These are phyloP conservation scores for Boechera stricta DNA, from an alignment of 345 rosid genomes.

Conservation along the genomic window DNA sequence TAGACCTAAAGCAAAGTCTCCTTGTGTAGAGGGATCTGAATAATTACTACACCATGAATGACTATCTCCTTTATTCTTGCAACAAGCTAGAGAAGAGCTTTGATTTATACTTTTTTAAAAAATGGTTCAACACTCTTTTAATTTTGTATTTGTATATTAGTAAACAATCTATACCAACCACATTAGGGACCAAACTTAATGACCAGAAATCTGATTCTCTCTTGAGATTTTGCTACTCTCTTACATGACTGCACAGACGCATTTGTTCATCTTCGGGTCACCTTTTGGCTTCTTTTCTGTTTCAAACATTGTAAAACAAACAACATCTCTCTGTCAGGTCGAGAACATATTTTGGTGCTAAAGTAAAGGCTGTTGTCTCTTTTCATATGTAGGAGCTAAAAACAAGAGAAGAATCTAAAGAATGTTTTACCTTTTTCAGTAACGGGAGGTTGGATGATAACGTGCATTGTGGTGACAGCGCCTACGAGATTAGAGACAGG, in stretches of 20 bases:
- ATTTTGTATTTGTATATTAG: constrained; percentile 33
- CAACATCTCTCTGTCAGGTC: constrained; percentile 24
- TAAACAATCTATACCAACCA: constrained; percentile 45
- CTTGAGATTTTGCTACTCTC: constrained; percentile 21
- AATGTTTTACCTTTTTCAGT: constrained; percentile 66
- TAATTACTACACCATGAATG: constrained; percentile 1
- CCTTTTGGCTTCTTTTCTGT: constrained; percentile 75
- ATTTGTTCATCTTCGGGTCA: constrained; percentile 72
- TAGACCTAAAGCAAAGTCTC: constrained; percentile 20
- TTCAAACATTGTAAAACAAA: constrained; percentile 34
- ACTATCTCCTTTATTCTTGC: not conserved
- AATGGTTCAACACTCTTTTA: constrained; percentile 26
- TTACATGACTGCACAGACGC: constrained; percentile 86
- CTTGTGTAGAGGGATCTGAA: not conserved
- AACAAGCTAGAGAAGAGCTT: constrained; percentile 23
- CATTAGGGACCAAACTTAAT: constrained; percentile 24
- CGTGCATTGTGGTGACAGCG: constrained; percentile 96
- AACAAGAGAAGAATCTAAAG: not conserved
- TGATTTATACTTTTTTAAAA: constrained; percentile 28
- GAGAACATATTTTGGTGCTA: constrained; percentile 3
- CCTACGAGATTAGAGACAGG: constrained; percentile 82
- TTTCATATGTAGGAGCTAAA: not conserved
- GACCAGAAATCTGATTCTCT: constrained; percentile 18
- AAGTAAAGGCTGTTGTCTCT: constrained; percentile 16
- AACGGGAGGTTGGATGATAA: constrained; percentile 82